Conservation (phyloP, 768 basidiomycete genomes). For the Tubosaeta sp. region DNA sequence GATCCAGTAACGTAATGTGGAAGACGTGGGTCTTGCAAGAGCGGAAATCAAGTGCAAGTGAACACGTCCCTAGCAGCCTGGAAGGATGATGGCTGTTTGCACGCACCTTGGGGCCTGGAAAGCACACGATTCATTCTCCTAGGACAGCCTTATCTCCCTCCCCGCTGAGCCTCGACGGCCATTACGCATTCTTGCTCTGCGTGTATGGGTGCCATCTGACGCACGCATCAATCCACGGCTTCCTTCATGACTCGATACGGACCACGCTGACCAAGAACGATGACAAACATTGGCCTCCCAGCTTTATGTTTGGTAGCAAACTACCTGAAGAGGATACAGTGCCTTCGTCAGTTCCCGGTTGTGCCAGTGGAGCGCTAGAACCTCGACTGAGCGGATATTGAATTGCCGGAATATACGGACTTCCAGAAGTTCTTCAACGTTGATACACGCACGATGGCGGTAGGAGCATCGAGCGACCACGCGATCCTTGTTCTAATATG, state of each 20-base stretch:
- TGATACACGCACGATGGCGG: conserved; percentile 15
- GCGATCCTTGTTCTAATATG: conserved; percentile 12
- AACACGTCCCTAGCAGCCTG: conserved; percentile 9
- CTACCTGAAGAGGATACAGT: conserved; percentile 17
- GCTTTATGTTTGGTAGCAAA: conserved; percentile 9
- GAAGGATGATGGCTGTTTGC: conserved; percentile 9
- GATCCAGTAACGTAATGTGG: conserved; percentile 24
- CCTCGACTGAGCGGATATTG: conserved; percentile 32
- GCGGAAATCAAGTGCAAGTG: conserved; percentile 19
- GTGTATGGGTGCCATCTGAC: conserved; percentile 7
- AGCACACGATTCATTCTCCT: conserved; percentile 21
- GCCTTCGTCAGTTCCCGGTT: conserved; percentile 8
- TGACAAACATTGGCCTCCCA: conserved; percentile 4
- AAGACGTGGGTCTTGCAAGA: conserved; percentile 10
- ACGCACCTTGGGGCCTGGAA: conserved; percentile 16
- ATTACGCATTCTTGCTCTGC: conserved; percentile 9
- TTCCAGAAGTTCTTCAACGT: conserved; percentile 23
- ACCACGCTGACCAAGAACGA: conserved; percentile 1
- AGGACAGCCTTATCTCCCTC: conserved; percentile 18
- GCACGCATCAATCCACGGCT: conserved; percentile 16
- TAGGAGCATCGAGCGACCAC: conserved; percentile 16
- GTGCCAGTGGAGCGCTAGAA: conserved; percentile 21
- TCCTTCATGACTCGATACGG: conserved; percentile 8
- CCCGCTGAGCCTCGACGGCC: not conserved
- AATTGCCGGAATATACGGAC: conserved; percentile 26